Evolutionary conservation across 1,139 yeast species (phyloP), one percentile per base, ranked within the genome.

Genomic region (Saccharomyces hybrid): DNA sequence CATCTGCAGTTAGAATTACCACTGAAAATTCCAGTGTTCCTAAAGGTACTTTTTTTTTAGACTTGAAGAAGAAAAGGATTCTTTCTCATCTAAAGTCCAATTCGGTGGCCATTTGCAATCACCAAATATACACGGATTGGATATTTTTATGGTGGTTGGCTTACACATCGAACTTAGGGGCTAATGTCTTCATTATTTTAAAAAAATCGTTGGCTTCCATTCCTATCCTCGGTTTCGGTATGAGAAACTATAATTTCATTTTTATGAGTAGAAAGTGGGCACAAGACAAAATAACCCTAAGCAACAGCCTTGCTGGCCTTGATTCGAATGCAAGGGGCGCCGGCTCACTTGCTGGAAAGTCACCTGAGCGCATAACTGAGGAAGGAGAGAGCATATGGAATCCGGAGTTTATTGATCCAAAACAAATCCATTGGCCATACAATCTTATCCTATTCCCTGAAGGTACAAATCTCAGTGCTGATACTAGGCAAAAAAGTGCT

Each of bases 51-150:
- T 60, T 68, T 49, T 52, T 50, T 16, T 58, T 54, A 48, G 66
- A 67, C 50, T 44, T 47, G 5, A 54, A 56, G 7, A 58, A 57
- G 7, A 61, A 64, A 5, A 57, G 63, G 50, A 56, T 68, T 13
- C 23, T 56, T 5, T 65, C 72, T 2, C 54, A 57, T 8, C 47
- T 69, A 49, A 50, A 52, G 5, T 54, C 53, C 7, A 60, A 60
- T n/a, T 63, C 70, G 1, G 61, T 70, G 1, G 59, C 65, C n/a
- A 68, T 68, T 77, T 87, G 49, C 20, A 93, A 93, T 68, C 99
- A 93, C 70, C 98, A 91, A 71, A 84, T 91, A 25, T 91, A 93
- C 68, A 84, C 95, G 3, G 99, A 93, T 70, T 93, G 99, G 99
- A 78, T 88, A 20, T 90, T 82, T 65, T 67, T 90, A 54, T 93